Percentiles rank a stretch among this genome's conserved stretches.
phyloP scores from a whole-genome alignment of 106 monocot species.

The Dactylorhiza incarnata region DNA sequence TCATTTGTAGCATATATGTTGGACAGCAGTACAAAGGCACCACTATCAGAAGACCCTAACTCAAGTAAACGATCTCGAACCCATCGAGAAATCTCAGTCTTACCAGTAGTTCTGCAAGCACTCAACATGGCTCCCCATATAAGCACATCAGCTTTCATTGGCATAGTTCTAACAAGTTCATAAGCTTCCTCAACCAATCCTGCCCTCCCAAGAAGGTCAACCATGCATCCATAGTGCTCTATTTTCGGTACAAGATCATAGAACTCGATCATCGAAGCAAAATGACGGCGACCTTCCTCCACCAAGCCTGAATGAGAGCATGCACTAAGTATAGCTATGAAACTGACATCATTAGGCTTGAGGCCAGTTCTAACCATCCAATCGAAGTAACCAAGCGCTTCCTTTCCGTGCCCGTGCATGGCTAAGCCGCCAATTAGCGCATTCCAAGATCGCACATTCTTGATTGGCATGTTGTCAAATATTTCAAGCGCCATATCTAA shows the following conservation, averaged over 20 bases:
- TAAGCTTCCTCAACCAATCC: constrained; percentile 58
- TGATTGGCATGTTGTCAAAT: constrained; percentile 39
- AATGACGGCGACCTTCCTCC: constrained; percentile 37
- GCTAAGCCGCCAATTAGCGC: constrained; percentile 68
- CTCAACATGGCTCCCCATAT: constrained; percentile 60
- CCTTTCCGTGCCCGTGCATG: constrained; percentile 37
- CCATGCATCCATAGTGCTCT: constrained; percentile 51
- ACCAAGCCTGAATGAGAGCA: constrained; percentile 51
- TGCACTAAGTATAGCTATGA: constrained; percentile 61
- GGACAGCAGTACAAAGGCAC: constrained; percentile 59
- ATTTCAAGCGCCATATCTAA: constrained; percentile 21
- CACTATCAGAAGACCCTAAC: constrained; percentile 49
- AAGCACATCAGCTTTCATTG: constrained; percentile 45
- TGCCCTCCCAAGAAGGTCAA: constrained; percentile 60
- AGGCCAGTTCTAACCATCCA: constrained; percentile 24
- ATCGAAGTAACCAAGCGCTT: constrained; percentile 34
- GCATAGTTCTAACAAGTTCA: constrained; percentile 46
- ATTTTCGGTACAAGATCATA: background rate
- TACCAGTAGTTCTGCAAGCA: constrained; percentile 48
- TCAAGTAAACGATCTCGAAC: constrained; percentile 42
- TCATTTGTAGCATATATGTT: constrained; percentile 68
- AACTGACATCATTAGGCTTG: constrained; percentile 48
- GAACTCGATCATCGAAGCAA: constrained; percentile 8
- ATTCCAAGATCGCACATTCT: constrained; percentile 63
- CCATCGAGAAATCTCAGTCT: constrained; percentile 53